These are phyloP conservation scores for Lactifluus echinatus DNA, from an alignment of 768 basidiomycete species.

Conservation along the genomic window DNA sequence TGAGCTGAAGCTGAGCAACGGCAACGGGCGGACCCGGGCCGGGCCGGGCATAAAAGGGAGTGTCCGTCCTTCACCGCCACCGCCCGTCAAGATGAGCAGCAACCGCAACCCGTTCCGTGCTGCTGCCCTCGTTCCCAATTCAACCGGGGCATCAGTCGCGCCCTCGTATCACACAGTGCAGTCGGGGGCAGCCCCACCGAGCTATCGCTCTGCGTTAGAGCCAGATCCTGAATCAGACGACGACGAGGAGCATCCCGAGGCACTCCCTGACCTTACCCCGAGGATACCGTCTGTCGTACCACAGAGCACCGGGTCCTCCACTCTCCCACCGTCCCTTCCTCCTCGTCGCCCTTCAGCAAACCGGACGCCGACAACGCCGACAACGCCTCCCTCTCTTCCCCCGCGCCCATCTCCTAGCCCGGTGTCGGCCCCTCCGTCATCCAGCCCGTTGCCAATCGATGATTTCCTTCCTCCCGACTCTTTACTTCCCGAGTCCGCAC, in stretches of 20 bases:
- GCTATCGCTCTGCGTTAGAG: neutral
- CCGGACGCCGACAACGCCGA: no score
- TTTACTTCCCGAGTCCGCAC: slow-evolving; percentile 42
- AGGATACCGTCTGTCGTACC: neutral
- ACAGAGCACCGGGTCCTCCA: neutral
- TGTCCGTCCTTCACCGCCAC: no score
- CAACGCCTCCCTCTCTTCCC: slow-evolving; percentile 2
- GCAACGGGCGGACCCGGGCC: no score
- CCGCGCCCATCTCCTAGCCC: neutral
- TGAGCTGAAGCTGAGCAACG: no score
- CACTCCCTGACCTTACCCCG: slow-evolving; percentile 8
- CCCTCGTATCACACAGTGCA: neutral
- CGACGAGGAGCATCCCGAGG: neutral
- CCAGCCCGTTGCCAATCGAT: neutral
- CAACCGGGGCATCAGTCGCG: slow-evolving; percentile 1
- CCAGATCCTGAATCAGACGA: neutral
- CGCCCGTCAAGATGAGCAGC: neutral
- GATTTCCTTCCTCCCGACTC: slow-evolving; percentile 10
- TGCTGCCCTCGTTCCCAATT: neutral
- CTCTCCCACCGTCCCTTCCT: neutral
- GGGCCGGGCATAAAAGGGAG: no score
- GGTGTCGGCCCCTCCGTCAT: neutral
- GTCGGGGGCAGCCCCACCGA: slow-evolving; percentile 2
- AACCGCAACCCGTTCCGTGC: slow-evolving; percentile 13
- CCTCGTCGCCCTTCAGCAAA: neutral